A percentile compares a stretch with the other conserved stretches of the same genome.
Conservation (phyloP, 768 basidiomycete species). For the Boletus insuetus region DNA sequence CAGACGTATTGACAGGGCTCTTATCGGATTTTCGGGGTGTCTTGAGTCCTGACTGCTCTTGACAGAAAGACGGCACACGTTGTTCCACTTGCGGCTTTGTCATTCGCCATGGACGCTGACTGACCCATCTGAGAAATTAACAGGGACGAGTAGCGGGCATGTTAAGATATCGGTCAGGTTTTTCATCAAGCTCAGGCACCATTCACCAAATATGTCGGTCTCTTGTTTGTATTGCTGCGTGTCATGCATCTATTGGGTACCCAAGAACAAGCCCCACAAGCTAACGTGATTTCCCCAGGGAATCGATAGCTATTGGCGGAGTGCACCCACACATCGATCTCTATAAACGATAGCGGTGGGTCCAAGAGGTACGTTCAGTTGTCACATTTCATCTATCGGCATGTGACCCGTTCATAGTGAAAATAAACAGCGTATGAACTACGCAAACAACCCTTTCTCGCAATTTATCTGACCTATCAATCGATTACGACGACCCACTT, state of each 20-base stretch:
- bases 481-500: slow-evolving; percentile 10
- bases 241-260: not conserved
- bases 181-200: slow-evolving; percentile 10
- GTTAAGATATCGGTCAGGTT: slow-evolving; percentile 1
- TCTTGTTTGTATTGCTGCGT: slow-evolving; percentile 1
- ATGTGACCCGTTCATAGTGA: slow-evolving; percentile 4
- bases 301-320: not conserved
- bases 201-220: slow-evolving; percentile 6
- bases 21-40: not conserved
- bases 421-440: slow-evolving; percentile 10
- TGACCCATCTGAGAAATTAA: not conserved
- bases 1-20: not conserved
- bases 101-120: not conserved
- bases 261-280: not conserved
- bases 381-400: slow-evolving; percentile 5
- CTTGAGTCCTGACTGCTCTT: not conserved
- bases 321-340: not conserved
- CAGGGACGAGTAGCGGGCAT: slow-evolving; percentile 13
- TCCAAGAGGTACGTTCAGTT: not conserved
- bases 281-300: not conserved
- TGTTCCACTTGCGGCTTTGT: not conserved
- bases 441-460: slow-evolving; percentile 7
- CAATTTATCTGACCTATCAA: slow-evolving; percentile 11
- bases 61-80: not conserved
- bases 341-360: not conserved